Percentiles rank a stretch among this genome's conserved stretches.
These are phyloP conservation scores for Fusarium cyanostomum DNA, from an alignment of 2,329 filamentous ascomycete species.

Conservation along the genomic window DNA sequence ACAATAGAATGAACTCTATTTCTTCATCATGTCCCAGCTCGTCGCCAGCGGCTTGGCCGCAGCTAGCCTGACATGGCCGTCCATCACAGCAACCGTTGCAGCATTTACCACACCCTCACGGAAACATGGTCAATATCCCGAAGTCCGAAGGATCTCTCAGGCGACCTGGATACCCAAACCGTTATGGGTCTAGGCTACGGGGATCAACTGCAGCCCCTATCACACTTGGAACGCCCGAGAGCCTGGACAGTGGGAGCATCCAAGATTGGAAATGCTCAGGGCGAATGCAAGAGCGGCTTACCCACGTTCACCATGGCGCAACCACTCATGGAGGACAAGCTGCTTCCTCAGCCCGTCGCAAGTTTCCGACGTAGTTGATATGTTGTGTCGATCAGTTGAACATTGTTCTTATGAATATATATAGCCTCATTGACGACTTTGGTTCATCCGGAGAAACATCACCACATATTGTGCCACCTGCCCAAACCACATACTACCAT, in stretches of 20 bases:
- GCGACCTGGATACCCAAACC: background rate
- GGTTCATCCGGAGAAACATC: no score
- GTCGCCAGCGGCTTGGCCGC: background rate
- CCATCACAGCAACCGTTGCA: background rate
- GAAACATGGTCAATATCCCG: background rate
- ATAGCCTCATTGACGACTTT: no score
- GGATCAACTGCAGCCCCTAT: slow-evolving; percentile 1
- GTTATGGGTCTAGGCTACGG: background rate
- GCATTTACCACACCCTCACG: slow-evolving; percentile 4
- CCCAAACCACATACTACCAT: no score
- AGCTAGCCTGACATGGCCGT: background rate
- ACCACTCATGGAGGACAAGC: background rate
- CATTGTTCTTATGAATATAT: no score
- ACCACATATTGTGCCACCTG: no score
- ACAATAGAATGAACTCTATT: slow-evolving; percentile 2
- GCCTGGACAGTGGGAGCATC: background rate
- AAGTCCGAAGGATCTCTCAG: background rate
- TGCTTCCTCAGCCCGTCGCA: background rate
- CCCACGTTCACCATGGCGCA: background rate
- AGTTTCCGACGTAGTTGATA: background rate
- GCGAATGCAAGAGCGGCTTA: background rate
- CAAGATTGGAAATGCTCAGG: background rate
- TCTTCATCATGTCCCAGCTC: background rate
- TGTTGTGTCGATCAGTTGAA: no score
- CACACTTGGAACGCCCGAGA: slow-evolving; percentile 1